Conservation (phyloP, 1,284 basidiomycete species). For the Ganoderma meredithae region DNA sequence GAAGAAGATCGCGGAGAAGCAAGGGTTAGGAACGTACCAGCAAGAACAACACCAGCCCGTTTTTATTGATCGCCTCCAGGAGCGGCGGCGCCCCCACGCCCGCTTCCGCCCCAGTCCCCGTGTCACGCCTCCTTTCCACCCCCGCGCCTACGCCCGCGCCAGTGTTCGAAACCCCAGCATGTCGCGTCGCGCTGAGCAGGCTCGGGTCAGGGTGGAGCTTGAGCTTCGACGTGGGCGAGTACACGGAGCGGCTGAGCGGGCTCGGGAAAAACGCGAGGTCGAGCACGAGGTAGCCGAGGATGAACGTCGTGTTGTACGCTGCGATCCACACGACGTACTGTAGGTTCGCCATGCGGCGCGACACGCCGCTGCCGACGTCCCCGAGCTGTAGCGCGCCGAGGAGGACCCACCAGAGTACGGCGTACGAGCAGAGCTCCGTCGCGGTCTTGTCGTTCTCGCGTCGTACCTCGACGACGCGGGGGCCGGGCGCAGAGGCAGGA, state of each 20-base stretch:
- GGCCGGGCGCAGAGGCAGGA: not conserved
- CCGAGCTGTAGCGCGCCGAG: slow-evolving; percentile 53
- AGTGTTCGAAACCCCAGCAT: not conserved
- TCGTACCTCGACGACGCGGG: slow-evolving; percentile 23
- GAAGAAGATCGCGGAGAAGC: not conserved
- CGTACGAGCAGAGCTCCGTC: slow-evolving; percentile 80
- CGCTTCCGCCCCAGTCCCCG: slow-evolving; percentile 16
- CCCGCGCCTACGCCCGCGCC: not conserved
- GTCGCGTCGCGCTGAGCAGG: slow-evolving; percentile 27
- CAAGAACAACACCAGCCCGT: slow-evolving; percentile 84
- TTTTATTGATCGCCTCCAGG: slow-evolving; percentile 84
- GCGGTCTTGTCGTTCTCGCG: slow-evolving; percentile 75
- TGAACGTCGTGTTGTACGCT: slow-evolving; percentile 90
- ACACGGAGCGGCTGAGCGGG: slow-evolving; percentile 44
- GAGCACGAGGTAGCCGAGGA: slow-evolving; percentile 83
- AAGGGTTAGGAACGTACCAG: slow-evolving; percentile 58
- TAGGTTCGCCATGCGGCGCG: slow-evolving; percentile 85
- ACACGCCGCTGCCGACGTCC: slow-evolving; percentile 62
- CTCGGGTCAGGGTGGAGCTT: slow-evolving; percentile 43
- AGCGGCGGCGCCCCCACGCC: slow-evolving; percentile 54
- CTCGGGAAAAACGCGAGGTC: slow-evolving; percentile 75
- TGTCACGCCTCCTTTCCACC: slow-evolving; percentile 10
- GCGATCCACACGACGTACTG: slow-evolving; percentile 91
- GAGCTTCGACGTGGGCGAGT: slow-evolving; percentile 49
- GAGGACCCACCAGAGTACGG: slow-evolving; percentile 79